Conservation (phyloP, 1,284 basidiomycete species). For the Ganoderma lingzhi region DNA sequence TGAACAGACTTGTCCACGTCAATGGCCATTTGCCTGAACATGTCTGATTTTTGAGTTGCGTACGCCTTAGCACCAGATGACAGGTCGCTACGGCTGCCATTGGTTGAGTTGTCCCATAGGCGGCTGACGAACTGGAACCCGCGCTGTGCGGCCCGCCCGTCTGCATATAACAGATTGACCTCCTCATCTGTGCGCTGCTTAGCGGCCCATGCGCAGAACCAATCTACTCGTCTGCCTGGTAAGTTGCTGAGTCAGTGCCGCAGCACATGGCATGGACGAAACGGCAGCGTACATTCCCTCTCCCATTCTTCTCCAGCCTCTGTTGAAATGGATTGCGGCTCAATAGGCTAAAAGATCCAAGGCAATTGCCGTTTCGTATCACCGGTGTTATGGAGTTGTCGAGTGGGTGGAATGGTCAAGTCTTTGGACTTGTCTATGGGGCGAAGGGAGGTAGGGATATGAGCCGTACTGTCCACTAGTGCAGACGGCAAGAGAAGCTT, state of each 20-base stretch:
- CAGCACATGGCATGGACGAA: not conserved
- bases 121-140: not conserved
- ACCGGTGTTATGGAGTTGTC: not conserved
- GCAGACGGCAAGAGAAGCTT: not conserved
- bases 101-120: not conserved
- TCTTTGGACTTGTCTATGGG: not conserved
- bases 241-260: not conserved
- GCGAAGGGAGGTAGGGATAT: not conserved
- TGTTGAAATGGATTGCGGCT: not conserved
- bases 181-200: not conserved
- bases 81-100: too few relatives aligned
- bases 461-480: not conserved
- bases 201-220: not conserved
- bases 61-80: not conserved
- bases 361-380: not conserved
- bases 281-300: not conserved
- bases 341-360: not conserved
- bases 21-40: not conserved
- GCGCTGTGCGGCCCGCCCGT: not conserved
- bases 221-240: not conserved
- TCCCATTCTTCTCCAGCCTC: not conserved
- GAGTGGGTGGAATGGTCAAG: not conserved
- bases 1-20: not conserved
- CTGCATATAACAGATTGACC: not conserved
- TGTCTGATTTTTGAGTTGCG: not conserved